phyloP scores from a whole-genome alignment of 345 rosid species.

The Lenwebbia sp. region DNA sequence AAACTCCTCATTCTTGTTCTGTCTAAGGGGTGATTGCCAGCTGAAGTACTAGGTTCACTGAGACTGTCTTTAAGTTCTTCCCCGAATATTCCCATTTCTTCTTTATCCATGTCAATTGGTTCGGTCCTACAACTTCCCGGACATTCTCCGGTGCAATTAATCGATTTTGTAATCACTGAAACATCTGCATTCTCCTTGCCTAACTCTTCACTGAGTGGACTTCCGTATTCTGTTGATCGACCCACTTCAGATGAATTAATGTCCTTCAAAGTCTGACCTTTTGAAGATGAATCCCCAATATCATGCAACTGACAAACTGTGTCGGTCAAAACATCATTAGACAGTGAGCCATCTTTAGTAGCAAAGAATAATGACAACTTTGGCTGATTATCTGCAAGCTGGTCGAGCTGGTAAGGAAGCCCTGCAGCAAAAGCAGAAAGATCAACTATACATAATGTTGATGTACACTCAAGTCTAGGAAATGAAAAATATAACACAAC shows the following conservation, averaged over 20 bases:
- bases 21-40: constrained; percentile 15
- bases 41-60: constrained; percentile 16
- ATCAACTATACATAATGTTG: neutral
- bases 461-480: neutral
- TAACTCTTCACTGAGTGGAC: constrained; percentile 6
- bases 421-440: constrained; percentile 27
- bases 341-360: constrained; percentile 13
- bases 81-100: constrained; percentile 14
- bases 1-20: constrained; percentile 14
- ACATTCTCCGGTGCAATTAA: constrained; percentile 12
- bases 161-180: constrained; percentile 15
- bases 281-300: constrained; percentile 18
- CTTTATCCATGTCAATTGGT: constrained; percentile 13
- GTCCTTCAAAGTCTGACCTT: constrained; percentile 24
- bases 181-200: constrained; percentile 5
- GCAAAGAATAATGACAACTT: constrained; percentile 73
- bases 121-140: constrained; percentile 16
- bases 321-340: constrained; percentile 13
- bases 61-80: constrained; percentile 16
- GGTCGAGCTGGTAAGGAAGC: constrained; percentile 90
- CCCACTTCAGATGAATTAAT: constrained; percentile 13
- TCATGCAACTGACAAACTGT: constrained; percentile 20
- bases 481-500: neutral
- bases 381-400: constrained; percentile 72
- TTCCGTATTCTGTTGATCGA: constrained; percentile 13